Conservation (phyloP, 2,329 filamentous ascomycete genomes). For the Oidium heveae region DNA sequence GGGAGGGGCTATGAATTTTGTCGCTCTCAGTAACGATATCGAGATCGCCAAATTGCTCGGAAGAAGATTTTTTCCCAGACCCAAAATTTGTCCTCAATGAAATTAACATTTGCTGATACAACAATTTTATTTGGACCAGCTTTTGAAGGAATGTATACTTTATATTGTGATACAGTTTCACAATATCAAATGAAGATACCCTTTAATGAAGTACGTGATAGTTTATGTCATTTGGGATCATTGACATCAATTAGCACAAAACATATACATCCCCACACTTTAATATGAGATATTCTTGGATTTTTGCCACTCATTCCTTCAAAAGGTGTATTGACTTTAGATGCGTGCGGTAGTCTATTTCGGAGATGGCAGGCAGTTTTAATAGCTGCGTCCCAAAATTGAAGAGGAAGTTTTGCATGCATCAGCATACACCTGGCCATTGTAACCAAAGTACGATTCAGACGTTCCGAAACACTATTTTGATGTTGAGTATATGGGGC, state of each 20-base stretch:
- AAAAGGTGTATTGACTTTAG: not conserved
- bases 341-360: not conserved
- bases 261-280: not conserved
- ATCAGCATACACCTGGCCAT: not conserved
- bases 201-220: not conserved
- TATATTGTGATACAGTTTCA: not conserved
- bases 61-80: not conserved
- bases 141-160: not conserved
- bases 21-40: not conserved
- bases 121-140: not conserved
- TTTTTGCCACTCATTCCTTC: not conserved
- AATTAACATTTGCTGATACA: not conserved
- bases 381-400: not conserved
- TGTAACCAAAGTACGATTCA: not conserved
- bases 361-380: not conserved
- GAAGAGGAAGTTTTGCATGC: not conserved
- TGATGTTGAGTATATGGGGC: not conserved
- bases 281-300: not conserved
- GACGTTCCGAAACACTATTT: not conserved
- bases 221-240: not conserved
- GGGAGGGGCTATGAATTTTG: not conserved
- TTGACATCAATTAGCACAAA: not conserved
- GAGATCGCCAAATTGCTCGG: not conserved
- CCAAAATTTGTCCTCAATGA: not conserved
- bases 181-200: not conserved